Evolutionary conservation across 306 rosid species (phyloP).

Genomic region (Rosa rugosa): DNA sequence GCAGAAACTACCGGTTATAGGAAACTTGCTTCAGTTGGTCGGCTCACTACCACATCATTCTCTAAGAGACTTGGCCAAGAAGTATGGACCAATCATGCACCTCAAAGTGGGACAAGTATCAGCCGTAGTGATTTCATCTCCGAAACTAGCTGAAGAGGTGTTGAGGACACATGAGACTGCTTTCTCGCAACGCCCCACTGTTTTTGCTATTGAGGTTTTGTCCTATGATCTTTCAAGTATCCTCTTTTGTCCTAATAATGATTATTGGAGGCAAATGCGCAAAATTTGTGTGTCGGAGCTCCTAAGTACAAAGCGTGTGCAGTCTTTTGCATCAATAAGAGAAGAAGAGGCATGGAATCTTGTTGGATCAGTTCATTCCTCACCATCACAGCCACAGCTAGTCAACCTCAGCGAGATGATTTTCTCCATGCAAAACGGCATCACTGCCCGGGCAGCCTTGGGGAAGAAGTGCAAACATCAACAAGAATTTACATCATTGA

Average conservation of each 20-base stretch:
- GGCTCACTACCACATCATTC: background rate
- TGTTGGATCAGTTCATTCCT: background rate
- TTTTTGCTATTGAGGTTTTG: background rate
- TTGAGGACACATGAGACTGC: constrained; percentile 2
- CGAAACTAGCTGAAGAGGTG: constrained; percentile 13
- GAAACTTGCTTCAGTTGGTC: constrained; percentile 25
- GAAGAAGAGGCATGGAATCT: background rate
- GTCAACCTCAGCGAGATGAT: constrained; percentile 2
- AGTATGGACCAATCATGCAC: constrained; percentile 15
- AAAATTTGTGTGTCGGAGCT: background rate
- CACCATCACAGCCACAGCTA: background rate
- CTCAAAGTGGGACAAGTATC: constrained; percentile 6
- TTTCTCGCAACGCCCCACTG: background rate
- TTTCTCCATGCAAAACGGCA: background rate
- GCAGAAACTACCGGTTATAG: constrained; percentile 11
- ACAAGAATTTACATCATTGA: constrained; percentile 9
- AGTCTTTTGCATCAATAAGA: background rate
- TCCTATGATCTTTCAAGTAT: background rate
- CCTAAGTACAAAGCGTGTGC: background rate
- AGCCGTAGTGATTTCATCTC: constrained; percentile 9
- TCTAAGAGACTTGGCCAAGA: background rate
- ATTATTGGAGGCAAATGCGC: background rate
- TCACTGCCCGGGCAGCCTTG: background rate
- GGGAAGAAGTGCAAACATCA: constrained; percentile 3
- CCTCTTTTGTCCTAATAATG: background rate